Conservation (phyloP, 73 alveolate genomes). For the Stentor roeselii region DNA sequence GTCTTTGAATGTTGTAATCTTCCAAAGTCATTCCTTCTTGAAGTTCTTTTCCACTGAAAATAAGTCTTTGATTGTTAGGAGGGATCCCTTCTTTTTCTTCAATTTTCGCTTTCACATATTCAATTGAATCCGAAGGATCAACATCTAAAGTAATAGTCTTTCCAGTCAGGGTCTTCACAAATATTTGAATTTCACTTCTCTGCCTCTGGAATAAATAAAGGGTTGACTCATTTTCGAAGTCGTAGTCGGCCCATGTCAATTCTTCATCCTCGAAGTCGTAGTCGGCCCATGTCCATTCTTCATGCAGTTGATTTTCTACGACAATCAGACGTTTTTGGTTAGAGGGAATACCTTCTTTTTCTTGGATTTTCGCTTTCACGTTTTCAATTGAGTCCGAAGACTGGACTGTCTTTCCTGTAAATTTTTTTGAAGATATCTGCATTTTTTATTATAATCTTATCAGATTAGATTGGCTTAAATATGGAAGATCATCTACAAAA, state of each 20-base stretch:
- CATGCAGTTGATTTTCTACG: slow-evolving; percentile 38
- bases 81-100: slow-evolving; percentile 1
- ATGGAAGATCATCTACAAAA: no score
- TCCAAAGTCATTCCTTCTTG: neutral
- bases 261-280: slow-evolving; percentile 33
- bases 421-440: neutral
- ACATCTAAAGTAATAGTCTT: neutral
- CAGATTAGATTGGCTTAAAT: no score
- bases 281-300: slow-evolving; percentile 25
- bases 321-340: slow-evolving; percentile 35
- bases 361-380: slow-evolving; percentile 14
- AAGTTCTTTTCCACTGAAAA: neutral
- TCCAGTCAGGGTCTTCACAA: slow-evolving; percentile 1
- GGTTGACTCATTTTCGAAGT: slow-evolving; percentile 38
- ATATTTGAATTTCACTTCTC: neutral
- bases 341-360: slow-evolving; percentile 39
- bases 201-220: neutral
- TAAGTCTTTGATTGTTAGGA: neutral
- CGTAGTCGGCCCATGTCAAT: slow-evolving; percentile 28
- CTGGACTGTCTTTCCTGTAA: slow-evolving; percentile 37
- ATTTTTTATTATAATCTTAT: no score
- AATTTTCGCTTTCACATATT: neutral
- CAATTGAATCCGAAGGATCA: neutral
- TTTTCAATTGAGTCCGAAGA: slow-evolving; percentile 37
- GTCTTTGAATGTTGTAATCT: neutral